Evolutionary conservation across 768 basidiomycete species (phyloP).

Genomic region (Podaxis sp.): DNA sequence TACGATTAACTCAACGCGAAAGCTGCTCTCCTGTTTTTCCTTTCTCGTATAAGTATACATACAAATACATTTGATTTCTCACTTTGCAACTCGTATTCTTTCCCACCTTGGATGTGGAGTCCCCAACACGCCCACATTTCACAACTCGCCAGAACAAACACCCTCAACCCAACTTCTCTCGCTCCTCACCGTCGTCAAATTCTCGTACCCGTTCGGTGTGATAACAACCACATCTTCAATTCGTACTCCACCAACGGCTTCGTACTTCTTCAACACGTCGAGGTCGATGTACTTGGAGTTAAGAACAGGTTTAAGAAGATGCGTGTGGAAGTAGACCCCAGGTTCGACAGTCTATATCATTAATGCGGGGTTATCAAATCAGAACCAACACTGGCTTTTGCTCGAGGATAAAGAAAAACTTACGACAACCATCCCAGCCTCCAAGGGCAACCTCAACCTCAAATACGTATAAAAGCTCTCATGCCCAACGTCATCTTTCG

Average conservation of each 20-base stretch:
- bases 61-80: not conserved
- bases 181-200: conserved; percentile 82
- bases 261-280: conserved; percentile 66
- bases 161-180: conserved; percentile 81
- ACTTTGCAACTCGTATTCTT: no score
- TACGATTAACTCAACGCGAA: no score
- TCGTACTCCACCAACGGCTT: conserved; percentile 84
- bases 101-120: no score
- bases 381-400: not conserved
- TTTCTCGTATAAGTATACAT: not conserved
- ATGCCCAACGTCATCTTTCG: conserved; percentile 38
- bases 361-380: not conserved
- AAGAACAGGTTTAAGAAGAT: conserved; percentile 65
- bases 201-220: conserved; percentile 71
- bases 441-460: conserved; percentile 71
- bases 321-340: conserved; percentile 82
- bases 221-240: conserved; percentile 93
- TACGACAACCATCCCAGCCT: conserved; percentile 83
- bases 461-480: conserved; percentile 78
- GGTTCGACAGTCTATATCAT: conserved; percentile 80
- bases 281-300: conserved; percentile 67
- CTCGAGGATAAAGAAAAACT: conserved; percentile 26
- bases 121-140: conserved; percentile 9
- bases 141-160: conserved; percentile 68
- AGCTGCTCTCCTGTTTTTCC: no score